Evolutionary conservation across 2,329 filamentous ascomycete species (phyloP).

Genomic region (Torrubiella hemipterigena): DNA sequence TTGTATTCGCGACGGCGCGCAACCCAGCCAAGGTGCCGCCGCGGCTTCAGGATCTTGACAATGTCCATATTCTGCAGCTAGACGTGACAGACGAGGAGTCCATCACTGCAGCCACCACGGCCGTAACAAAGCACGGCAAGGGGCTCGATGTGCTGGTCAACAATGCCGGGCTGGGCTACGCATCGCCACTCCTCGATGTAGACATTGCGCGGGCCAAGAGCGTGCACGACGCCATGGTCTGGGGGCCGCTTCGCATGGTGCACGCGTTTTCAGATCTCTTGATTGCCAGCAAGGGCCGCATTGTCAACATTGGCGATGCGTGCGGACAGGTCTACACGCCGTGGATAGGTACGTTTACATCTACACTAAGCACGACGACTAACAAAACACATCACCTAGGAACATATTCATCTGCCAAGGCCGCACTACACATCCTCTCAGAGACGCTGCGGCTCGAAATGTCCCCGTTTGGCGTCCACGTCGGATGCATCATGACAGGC

Average conservation of each 20-base stretch:
- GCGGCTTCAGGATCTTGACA: conserved; percentile 9
- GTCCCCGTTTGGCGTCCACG: not conserved
- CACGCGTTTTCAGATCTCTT: conserved; percentile 22
- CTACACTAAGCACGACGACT: no score
- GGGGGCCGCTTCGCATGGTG: conserved; percentile 20
- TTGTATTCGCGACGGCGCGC: conserved; percentile 17
- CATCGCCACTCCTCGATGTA: conserved; percentile 22
- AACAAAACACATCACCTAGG: no score
- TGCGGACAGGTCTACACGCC: not conserved
- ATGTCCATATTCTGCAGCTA: conserved; percentile 12
- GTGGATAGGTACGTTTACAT: not conserved
- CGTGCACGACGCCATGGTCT: conserved; percentile 29
- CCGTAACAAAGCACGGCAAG: conserved; percentile 3
- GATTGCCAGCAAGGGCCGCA: conserved; percentile 12
- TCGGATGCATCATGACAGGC: not conserved
- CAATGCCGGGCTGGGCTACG: conserved; percentile 21
- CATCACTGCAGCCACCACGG: conserved; percentile 9
- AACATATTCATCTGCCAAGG: conserved; percentile 13
- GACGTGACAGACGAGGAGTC: conserved; percentile 14
- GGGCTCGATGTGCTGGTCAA: conserved; percentile 13
- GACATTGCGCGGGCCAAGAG: conserved; percentile 18
- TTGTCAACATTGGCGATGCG: conserved; percentile 10
- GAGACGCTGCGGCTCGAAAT: not conserved
- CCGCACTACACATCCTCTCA: conserved; percentile 2
- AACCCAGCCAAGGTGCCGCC: conserved; percentile 13